Evolutionary conservation across 1,284 basidiomycete genomes (phyloP).

Genomic region (Xerocomus minutiporus): DNA sequence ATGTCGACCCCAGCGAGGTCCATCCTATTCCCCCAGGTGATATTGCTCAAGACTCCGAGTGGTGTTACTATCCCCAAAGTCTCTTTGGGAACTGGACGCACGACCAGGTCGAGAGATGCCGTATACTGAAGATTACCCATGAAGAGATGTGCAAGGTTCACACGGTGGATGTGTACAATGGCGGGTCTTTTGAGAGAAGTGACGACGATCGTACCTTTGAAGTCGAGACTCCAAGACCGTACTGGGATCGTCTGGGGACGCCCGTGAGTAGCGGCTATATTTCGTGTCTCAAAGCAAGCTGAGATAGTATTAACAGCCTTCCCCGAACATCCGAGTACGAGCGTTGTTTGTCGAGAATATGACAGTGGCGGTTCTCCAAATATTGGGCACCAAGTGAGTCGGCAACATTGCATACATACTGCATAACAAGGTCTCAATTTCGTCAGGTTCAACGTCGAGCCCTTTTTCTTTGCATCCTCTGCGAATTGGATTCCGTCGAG

Average conservation of each 20-base stretch:
- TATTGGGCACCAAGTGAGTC: slow-evolving; percentile 47
- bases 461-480: slow-evolving; percentile 57
- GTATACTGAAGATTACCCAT: slow-evolving; percentile 27
- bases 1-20: slow-evolving; percentile 26
- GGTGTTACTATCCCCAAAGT: slow-evolving; percentile 43
- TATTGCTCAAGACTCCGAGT: slow-evolving; percentile 13
- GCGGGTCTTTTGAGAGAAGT: slow-evolving; percentile 30
- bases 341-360: slow-evolving; percentile 50
- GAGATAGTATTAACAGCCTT: slow-evolving; percentile 24
- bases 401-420: not conserved
- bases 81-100: slow-evolving; percentile 51
- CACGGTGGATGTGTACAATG: slow-evolving; percentile 39
- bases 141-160: slow-evolving; percentile 36
- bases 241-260: slow-evolving; percentile 16
- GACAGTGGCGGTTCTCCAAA: slow-evolving; percentile 45
- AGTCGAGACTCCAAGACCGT: slow-evolving; percentile 11
- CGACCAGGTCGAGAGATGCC: slow-evolving; percentile 42
- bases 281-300: not conserved
- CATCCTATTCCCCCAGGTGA: slow-evolving; percentile 10
- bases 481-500: slow-evolving; percentile 53
- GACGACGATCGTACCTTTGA: slow-evolving; percentile 7
- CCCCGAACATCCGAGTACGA: slow-evolving; percentile 37
- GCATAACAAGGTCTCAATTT: slow-evolving; percentile 1
- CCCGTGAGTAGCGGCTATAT: slow-evolving; percentile 12
- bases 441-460: slow-evolving; percentile 40